phyloP scores from a whole-genome alignment of 768 basidiomycete genomes.

The Suillus cothurnatus region DNA sequence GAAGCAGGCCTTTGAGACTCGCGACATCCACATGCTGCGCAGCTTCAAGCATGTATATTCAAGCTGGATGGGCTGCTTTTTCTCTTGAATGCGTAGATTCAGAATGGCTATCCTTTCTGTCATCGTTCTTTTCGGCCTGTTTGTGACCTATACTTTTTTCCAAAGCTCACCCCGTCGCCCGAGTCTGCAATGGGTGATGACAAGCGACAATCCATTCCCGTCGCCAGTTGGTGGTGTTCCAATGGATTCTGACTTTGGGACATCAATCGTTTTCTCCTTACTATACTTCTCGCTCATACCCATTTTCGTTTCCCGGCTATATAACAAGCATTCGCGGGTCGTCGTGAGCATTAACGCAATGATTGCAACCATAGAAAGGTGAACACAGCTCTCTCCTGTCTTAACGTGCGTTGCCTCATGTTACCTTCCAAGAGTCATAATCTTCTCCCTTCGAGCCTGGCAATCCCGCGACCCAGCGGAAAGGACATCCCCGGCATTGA shows the following conservation, averaged over 20 bases:
- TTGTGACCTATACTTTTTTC: constrained; percentile 4
- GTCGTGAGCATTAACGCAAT: constrained; percentile 37
- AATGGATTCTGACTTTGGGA: constrained; percentile 42
- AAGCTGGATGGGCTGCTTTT: neutral
- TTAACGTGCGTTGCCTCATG: neutral
- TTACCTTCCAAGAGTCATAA: constrained; percentile 16
- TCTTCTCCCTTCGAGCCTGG: constrained; percentile 23
- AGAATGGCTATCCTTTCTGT: neutral
- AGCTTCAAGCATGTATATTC: neutral
- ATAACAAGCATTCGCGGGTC: constrained; percentile 38
- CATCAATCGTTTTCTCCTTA: constrained; percentile 44
- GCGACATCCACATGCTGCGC: constrained; percentile 12
- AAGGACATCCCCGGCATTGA: constrained; percentile 15
- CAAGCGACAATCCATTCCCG: constrained; percentile 34
- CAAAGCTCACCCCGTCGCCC: neutral
- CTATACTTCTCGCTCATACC: constrained; percentile 42
- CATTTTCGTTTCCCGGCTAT: constrained; percentile 37
- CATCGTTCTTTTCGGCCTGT: neutral
- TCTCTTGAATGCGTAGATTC: neutral
- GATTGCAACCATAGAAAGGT: constrained; percentile 42
- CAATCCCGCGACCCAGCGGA: constrained; percentile 18
- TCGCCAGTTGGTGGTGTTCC: constrained; percentile 45
- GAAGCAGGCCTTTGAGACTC: constrained; percentile 9
- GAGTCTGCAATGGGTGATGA: constrained; percentile 8
- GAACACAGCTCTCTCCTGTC: neutral